Percentiles rank a stretch among this genome's conserved stretches.
phyloP scores from a whole-genome alignment of 257 asterid genomes.

The Penstemon davidsonii region DNA sequence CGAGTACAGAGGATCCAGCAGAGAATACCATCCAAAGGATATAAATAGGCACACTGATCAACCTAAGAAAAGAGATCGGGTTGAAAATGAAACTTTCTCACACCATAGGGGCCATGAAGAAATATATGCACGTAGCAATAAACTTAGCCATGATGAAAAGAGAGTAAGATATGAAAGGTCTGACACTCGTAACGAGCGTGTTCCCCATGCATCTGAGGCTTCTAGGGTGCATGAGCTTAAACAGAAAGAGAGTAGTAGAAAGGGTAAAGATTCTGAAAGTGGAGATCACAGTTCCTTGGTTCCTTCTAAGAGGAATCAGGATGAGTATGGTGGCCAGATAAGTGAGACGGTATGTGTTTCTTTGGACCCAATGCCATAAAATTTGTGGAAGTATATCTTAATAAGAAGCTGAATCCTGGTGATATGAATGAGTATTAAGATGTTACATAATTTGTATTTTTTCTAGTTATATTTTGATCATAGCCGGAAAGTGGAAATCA shows the following conservation, averaged over 20 bases:
- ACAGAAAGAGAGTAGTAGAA: conserved; percentile 58
- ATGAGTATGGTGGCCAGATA: conserved; percentile 54
- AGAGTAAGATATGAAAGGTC: conserved; percentile 69
- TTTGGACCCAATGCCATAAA: conserved; percentile 38
- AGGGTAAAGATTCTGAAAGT: conserved; percentile 66
- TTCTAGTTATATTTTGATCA: conserved; percentile 17
- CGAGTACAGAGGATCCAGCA: conserved; percentile 62
- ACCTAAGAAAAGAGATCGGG: conserved; percentile 68
- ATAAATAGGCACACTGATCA: conserved; percentile 58
- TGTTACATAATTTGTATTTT: conserved; percentile 17
- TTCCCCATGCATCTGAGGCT: conserved; percentile 51
- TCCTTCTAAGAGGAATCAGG: conserved; percentile 56
- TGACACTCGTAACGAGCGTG: conserved; percentile 60
- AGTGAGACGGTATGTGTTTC: conserved; percentile 80
- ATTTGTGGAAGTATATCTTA: conserved; percentile 26
- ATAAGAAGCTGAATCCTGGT: conserved; percentile 30
- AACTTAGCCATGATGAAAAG: conserved; percentile 50
- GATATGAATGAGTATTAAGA: conserved; percentile 24
- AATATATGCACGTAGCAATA: conserved; percentile 53
- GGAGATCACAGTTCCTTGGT: conserved; percentile 52
- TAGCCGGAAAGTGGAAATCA: conserved; percentile 12
- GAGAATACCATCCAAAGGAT: conserved; percentile 67
- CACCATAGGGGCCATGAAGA: conserved; percentile 73
- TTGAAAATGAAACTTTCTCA: conserved; percentile 60
- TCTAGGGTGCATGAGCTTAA: conserved; percentile 59